Conservation (phyloP, 176 grass and related monocot genomes). For the Aegilops longissima region DNA sequence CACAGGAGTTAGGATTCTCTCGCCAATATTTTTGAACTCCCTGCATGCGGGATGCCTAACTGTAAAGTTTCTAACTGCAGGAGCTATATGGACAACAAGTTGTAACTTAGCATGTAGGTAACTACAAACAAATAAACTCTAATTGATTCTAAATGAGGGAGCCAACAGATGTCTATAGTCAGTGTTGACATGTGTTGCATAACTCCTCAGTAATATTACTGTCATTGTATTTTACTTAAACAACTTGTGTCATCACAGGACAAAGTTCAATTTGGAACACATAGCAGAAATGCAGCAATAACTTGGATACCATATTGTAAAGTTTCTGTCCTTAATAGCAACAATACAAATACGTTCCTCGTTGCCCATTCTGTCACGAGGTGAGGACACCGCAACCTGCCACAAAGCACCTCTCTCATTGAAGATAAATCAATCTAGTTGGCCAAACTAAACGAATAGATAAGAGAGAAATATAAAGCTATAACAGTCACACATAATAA, state of each 20-base stretch:
- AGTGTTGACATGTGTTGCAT: background rate
- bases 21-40: conserved; percentile 78
- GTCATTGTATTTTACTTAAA: background rate
- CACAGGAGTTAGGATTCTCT: conserved; percentile 67
- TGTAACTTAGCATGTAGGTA: background rate
- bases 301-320: background rate
- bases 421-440: no score
- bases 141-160: conserved; percentile 21
- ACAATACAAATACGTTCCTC: no score
- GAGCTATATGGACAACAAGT: background rate
- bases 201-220: background rate
- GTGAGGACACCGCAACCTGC: no score
- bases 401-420: no score
- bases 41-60: conserved; percentile 41
- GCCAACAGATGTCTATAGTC: background rate
- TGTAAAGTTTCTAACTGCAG: background rate
- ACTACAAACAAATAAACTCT: background rate
- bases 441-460: no score
- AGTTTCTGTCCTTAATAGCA: conserved; percentile 32
- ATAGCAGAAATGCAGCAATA: background rate
- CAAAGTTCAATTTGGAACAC: background rate
- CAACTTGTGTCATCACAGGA: background rate
- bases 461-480: no score
- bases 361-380: no score
- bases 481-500: no score